phyloP scores from a whole-genome alignment of 1,139 yeast genomes.

The Torulaspora globosa region DNA sequence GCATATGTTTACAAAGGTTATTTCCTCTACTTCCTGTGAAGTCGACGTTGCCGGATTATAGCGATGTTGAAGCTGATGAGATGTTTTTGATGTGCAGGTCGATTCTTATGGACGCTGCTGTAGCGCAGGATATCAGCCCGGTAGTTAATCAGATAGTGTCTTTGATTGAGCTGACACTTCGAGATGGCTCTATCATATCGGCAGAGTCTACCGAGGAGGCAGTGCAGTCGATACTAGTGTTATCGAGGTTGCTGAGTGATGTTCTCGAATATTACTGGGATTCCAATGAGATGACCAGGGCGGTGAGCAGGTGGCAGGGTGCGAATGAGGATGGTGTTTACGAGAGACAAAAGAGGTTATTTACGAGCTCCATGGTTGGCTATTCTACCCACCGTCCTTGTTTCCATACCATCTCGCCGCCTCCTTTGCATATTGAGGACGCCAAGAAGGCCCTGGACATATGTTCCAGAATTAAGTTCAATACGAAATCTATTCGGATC shows the following conservation, averaged over 20 bases:
- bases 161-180: constrained; percentile 24
- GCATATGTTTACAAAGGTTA: constrained; percentile 22
- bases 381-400: constrained; percentile 32
- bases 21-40: constrained; percentile 23
- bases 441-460: constrained; percentile 25
- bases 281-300: constrained; percentile 8
- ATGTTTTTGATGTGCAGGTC: constrained; percentile 24
- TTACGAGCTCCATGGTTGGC: constrained; percentile 26
- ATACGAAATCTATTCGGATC: constrained; percentile 20
- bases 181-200: constrained; percentile 18
- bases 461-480: constrained; percentile 27
- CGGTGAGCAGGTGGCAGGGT: neutral
- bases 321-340: constrained; percentile 7
- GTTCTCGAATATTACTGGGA: constrained; percentile 32
- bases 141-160: constrained; percentile 22
- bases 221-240: constrained; percentile 26
- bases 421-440: constrained; percentile 20
- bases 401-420: constrained; percentile 29
- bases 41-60: constrained; percentile 20
- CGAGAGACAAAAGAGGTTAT: constrained; percentile 19
- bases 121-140: constrained; percentile 23
- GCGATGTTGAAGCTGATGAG: constrained; percentile 30
- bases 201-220: constrained; percentile 19
- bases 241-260: constrained; percentile 31
- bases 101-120: constrained; percentile 25